Evolutionary conservation across 208 protist species (phyloP).

Genomic region (Leishmania martiniquensis): DNA sequence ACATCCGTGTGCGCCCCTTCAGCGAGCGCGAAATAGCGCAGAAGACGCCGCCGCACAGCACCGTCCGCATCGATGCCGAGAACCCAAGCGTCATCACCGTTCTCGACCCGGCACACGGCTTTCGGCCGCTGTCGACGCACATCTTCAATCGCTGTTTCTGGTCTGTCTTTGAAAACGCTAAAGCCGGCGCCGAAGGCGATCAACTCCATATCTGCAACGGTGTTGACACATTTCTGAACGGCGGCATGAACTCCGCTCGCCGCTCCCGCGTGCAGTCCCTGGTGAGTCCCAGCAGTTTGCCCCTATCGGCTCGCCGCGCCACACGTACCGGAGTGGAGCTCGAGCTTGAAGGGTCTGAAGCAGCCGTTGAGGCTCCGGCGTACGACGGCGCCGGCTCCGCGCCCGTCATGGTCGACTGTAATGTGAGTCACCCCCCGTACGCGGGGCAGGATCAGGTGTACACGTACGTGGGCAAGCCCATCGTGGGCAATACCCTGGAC

Average conservation of each 20-base stretch:
- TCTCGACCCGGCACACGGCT: slow-evolving; percentile 65
- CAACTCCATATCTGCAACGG: slow-evolving; percentile 28
- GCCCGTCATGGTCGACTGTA: slow-evolving; percentile 47
- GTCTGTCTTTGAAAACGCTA: slow-evolving; percentile 65
- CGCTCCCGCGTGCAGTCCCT: slow-evolving; percentile 39
- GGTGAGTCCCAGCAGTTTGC: not conserved
- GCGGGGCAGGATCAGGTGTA: slow-evolving; percentile 76
- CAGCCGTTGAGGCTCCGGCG: not conserved
- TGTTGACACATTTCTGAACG: slow-evolving; percentile 51
- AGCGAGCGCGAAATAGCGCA: slow-evolving; percentile 77
- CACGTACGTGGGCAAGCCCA: slow-evolving; percentile 65
- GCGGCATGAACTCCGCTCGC: slow-evolving; percentile 48
- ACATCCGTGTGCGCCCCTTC: slow-evolving; percentile 86
- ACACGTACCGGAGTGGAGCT: not conserved
- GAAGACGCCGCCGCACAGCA: slow-evolving; percentile 49
- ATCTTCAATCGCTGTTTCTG: slow-evolving; percentile 83
- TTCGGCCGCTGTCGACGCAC: slow-evolving; percentile 59
- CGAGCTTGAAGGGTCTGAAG: not conserved
- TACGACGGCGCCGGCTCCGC: slow-evolving; percentile 50
- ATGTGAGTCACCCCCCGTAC: slow-evolving; percentile 74
- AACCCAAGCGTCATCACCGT: slow-evolving; percentile 74
- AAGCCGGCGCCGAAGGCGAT: slow-evolving; percentile 1
- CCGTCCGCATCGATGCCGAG: slow-evolving; percentile 62
- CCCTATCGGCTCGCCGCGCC: slow-evolving; percentile 17
- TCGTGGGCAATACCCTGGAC: slow-evolving; percentile 80